Base-by-base conservation (phyloP, 2,329 filamentous ascomycete genomes). In the Sporothrix phasma region DNA sequence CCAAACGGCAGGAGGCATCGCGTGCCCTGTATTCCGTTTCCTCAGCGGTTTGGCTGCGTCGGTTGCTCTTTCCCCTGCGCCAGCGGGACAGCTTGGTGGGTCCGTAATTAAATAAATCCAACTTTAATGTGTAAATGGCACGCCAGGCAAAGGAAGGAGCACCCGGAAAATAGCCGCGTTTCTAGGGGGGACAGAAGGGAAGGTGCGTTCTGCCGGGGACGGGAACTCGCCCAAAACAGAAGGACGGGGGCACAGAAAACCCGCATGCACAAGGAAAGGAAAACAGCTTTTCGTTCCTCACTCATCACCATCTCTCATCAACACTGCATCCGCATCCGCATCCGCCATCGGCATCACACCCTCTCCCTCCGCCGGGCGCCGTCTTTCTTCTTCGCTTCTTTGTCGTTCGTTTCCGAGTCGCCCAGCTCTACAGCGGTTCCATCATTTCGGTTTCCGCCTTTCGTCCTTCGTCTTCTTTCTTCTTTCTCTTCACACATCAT, bases 401-500 rank as follows among this genome's bases (percentile, higher is more conserved):
- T 34, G 34, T 61, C 51, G 19, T 59, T 63, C 39, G n/a, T 59
- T 49, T 37, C 13, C 8, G 29, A 24, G 22, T 13, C 11, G 17
- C 7, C 11, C 13, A 26, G 45, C 26, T 26, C 24, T 43, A 24
- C 45, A 46, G 51, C 49, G 39, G 29, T 5, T 43, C 59, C 47
- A 15, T 7, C 19, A n/a, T 61, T 34, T 31, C 41, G 8, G 4
- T 51, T 59, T 47, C 39, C n/a, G n/a, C n/a, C 3, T 43, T 34
- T 41, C 17, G 47, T 13, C 24, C 45, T 24, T 34, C 15, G 26
- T 29, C 51, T 47, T 29, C 41, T 2, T 2, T 24, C 15, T 24
- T 6, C 29, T 24, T 39, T 11, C n/a, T 41, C 49, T 53, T n/a
- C 3, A 43, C 59, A 80, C 74, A 74, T n/a, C n/a, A 85, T 85